These are phyloP conservation scores for Pseudocercospora pini-densiflorae DNA, from an alignment of 2,329 filamentous ascomycete species.

Conservation along the genomic window DNA sequence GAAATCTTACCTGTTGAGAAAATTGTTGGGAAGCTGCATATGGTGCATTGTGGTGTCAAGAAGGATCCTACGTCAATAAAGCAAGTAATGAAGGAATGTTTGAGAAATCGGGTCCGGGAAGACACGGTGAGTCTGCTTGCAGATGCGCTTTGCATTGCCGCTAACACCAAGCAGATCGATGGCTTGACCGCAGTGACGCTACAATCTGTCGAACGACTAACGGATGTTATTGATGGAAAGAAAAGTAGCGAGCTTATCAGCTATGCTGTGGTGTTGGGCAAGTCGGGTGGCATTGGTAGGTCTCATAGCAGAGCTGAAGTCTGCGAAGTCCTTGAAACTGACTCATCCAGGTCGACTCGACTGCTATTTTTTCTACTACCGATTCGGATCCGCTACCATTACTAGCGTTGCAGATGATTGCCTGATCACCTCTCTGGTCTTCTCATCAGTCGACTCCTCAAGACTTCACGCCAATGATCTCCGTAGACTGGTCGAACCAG, in stretches of 20 bases:
- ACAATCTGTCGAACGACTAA: not conserved
- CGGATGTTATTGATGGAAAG: not conserved
- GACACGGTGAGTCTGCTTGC: constrained; percentile 12
- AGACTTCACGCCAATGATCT: constrained; percentile 11
- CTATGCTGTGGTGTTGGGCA: constrained; percentile 19
- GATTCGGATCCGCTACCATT: constrained; percentile 12
- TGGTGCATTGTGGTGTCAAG: constrained; percentile 18
- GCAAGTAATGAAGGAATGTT: constrained; percentile 14
- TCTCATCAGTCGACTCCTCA: constrained; percentile 13
- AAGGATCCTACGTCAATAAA: constrained; percentile 4
- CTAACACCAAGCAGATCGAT: constrained; percentile 19
- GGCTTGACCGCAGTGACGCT: constrained; percentile 9
- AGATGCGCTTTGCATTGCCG: not conserved
- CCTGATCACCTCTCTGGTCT: constrained; percentile 17
- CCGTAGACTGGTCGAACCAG: not conserved
- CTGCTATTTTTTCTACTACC: constrained; percentile 24
- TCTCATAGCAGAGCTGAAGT: too few relatives aligned
- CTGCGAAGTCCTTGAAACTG: not conserved
- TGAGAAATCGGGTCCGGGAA: constrained; percentile 3
- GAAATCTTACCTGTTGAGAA: constrained; percentile 17
- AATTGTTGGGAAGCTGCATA: constrained; percentile 14
- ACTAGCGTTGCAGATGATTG: constrained; percentile 13
- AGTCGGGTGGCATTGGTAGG: constrained; percentile 13
- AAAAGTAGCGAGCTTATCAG: constrained; percentile 20
- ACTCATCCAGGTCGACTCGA: constrained; percentile 11